Evolutionary conservation across 352 stramenopile genomes (phyloP).

Genomic region (Globisporangium alternatum): DNA sequence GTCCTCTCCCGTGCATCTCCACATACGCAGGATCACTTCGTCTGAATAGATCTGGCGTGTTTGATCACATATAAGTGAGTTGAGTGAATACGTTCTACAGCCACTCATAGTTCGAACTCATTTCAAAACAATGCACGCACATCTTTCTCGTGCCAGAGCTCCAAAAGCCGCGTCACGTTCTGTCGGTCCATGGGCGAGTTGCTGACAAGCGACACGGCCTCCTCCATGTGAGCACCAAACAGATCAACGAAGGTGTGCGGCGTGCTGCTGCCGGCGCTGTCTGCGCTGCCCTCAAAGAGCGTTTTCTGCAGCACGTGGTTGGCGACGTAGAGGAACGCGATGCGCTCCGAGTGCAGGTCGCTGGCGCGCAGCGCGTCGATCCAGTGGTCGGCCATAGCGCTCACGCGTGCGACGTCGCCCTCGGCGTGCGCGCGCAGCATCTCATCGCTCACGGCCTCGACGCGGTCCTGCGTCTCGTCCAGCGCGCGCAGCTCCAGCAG

Average conservation of each 20-base stretch:
- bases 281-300: constrained; percentile 27
- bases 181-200: constrained; percentile 83
- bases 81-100: neutral
- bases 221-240: constrained; percentile 47
- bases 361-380: constrained; percentile 59
- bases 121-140: constrained; percentile 17
- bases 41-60: constrained; percentile 37
- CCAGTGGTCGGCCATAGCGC: constrained; percentile 65
- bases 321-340: constrained; percentile 81
- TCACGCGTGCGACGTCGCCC: constrained; percentile 23
- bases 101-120: neutral
- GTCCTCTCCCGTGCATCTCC: constrained; percentile 75
- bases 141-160: constrained; percentile 78
- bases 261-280: neutral
- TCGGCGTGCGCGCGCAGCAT: constrained; percentile 53
- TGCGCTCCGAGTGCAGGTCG: constrained; percentile 77
- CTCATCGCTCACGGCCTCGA: constrained; percentile 75
- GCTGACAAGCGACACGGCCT: constrained; percentile 78
- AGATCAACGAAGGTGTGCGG: constrained; percentile 28
- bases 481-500: constrained; percentile 68
- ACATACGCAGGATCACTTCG: constrained; percentile 64
- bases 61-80: neutral
- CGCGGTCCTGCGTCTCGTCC: constrained; percentile 81
- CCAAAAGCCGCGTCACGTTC: constrained; percentile 65
- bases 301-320: constrained; percentile 85